Evolutionary conservation across 2,329 filamentous ascomycete species (phyloP), one percentile per base, ranked within the genome.

Genomic region (Aspergillus oerlinghausenensis): DNA sequence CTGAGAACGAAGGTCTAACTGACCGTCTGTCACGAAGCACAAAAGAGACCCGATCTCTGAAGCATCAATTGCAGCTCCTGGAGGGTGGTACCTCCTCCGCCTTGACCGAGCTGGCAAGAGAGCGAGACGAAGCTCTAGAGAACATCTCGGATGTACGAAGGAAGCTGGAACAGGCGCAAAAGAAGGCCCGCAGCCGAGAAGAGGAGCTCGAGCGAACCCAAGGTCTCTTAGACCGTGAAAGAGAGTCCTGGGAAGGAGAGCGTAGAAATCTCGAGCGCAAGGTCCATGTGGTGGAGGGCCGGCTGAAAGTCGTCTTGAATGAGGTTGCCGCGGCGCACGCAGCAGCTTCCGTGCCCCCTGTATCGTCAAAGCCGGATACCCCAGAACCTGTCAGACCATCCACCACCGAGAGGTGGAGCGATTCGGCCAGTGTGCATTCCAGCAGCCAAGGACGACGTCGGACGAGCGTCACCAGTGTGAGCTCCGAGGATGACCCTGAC

Each of bases 41-140:
- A 35, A 93, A 91, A 70, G 93, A 99, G 70, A 87, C 80, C 56
- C 86, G 91, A 28, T 88, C 88, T 2, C 77, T 93, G 21, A 94
- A 94, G 73, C 88, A 91, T 45, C 92, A 97, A 71, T 79, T 97
- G 59, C 85, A 92, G 54, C 80, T 95, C 49, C 80, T 97, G 5
- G 94, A 99, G 73, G 91, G 89, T 47, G 93, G 92, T 14, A 92
- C 91, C 0, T 88, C 90, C 3, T 92, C 91, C 11, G 92, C 92
- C 1, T 79, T 97, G 9, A 87, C 89, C 50, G 90, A 95, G 65
- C 78, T 99, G 50, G 86, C 88, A 17, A 87, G 86, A 51, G 94
- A 99, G 75, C 85, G 93, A 50, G 93, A 99, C 62, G 88, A 91
- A 59, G 89, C 90, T 5, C 82, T 92, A 9, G 88, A 91, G 56